Conservation (phyloP, 495 filamentous ascomycete genomes). For the Lasiosphaeris hirsuta region DNA sequence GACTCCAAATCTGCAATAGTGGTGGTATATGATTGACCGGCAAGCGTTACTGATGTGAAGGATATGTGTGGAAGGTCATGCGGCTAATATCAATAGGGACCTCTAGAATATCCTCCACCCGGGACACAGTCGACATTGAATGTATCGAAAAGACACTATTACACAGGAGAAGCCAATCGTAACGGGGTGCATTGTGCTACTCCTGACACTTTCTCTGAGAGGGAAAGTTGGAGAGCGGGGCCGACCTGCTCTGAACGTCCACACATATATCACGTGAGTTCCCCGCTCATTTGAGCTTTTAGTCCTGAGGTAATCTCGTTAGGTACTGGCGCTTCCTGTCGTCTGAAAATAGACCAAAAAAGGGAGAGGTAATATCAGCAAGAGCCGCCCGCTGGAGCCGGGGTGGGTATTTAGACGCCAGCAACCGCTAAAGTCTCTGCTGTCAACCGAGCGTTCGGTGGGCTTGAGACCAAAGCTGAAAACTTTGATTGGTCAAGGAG, state of each 20-base stretch:
- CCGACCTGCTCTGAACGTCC: too few relatives aligned
- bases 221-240: too few relatives aligned
- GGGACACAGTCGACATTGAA: background rate
- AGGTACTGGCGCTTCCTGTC: too few relatives aligned
- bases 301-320: too few relatives aligned
- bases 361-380: too few relatives aligned
- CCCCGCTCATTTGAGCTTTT: too few relatives aligned
- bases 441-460: background rate
- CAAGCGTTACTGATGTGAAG: background rate
- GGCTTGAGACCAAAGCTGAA: constrained; percentile 16
- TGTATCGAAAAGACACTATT: background rate
- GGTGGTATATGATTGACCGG: constrained; percentile 8
- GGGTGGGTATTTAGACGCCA: constrained; percentile 1
- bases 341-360: too few relatives aligned
- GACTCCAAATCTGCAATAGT: background rate
- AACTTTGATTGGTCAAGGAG: constrained; percentile 18
- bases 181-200: too few relatives aligned
- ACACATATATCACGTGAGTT: too few relatives aligned
- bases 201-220: too few relatives aligned
- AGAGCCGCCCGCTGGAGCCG: background rate
- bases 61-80: constrained; percentile 1
- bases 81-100: constrained; percentile 4
- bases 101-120: constrained; percentile 15
- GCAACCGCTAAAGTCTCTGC: background rate
- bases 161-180: background rate